Evolutionary conservation across 208 protist genomes (phyloP).

Genomic region (Acanthamoeba royreba): DNA sequence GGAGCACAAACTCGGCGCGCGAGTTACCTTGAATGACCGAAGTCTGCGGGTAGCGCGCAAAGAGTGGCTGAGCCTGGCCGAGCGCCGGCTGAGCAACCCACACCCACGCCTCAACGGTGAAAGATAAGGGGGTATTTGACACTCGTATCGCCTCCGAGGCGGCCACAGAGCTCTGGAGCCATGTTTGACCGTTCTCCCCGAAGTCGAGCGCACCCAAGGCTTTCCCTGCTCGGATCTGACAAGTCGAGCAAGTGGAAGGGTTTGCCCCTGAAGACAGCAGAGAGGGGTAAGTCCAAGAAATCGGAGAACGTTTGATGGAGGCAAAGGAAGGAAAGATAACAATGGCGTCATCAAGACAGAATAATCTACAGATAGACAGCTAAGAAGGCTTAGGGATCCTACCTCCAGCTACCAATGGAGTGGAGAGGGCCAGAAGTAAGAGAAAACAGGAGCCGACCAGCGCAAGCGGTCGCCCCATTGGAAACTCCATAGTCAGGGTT

Average conservation of each 20-base stretch:
- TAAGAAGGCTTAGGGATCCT: too few species aligned
- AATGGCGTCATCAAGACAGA: too few species aligned
- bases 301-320: neutral
- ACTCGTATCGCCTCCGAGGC: neutral
- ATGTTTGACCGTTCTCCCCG: neutral
- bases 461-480: too few species aligned
- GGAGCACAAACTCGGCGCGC: neutral
- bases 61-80: neutral
- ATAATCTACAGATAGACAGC: too few species aligned
- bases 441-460: too few species aligned
- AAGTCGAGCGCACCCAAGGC: neutral
- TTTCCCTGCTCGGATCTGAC: neutral
- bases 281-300: neutral
- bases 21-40: neutral
- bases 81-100: neutral
- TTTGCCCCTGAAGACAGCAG: neutral
- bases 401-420: too few species aligned
- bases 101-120: neutral
- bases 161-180: neutral
- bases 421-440: too few species aligned
- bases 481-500: too few species aligned
- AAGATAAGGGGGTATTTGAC: neutral
- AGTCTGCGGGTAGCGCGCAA: neutral
- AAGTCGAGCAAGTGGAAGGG: neutral
- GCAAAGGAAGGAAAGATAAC: neutral